These are phyloP conservation scores for Diplodia corticola DNA, from an alignment of 2,329 filamentous ascomycete genomes.

Conservation along the genomic window DNA sequence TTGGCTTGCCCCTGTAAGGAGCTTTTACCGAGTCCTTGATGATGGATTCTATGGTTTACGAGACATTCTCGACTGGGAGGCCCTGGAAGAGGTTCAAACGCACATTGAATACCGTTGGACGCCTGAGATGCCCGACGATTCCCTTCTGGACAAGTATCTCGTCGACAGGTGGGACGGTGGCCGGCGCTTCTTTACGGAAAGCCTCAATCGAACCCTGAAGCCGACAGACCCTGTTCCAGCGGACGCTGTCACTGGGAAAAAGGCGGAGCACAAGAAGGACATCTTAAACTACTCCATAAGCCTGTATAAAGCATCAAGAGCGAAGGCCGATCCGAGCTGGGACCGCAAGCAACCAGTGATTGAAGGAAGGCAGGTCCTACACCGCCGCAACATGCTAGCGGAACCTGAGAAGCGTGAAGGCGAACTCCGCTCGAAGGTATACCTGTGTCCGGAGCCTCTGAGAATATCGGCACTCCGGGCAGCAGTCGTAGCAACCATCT, in stretches of 20 bases:
- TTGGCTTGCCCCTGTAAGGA: conserved; percentile 68
- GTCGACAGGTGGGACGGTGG: conserved; percentile 59
- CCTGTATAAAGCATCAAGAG: conserved; percentile 63
- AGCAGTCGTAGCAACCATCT: conserved; percentile 68
- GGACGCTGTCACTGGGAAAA: conserved; percentile 26
- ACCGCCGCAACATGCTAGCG: conserved; percentile 83
- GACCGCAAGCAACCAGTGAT: conserved; percentile 77
- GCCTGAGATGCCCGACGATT: conserved; percentile 39
- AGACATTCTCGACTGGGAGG: conserved; percentile 61
- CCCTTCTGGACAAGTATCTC: conserved; percentile 53
- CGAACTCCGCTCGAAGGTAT: conserved; percentile 56
- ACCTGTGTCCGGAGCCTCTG: conserved; percentile 74
- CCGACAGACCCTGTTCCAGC: conserved; percentile 66
- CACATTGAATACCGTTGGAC: conserved; percentile 50
- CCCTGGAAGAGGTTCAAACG: conserved; percentile 43
- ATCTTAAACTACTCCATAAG: conserved; percentile 86
- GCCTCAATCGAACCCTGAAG: conserved; percentile 54
- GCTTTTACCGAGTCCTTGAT: conserved; percentile 21
- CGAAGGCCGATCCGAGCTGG: conserved; percentile 47
- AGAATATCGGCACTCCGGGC: conserved; percentile 73
- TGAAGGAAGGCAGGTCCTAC: conserved; percentile 68
- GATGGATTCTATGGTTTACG: neutral
- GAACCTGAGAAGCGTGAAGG: conserved; percentile 58
- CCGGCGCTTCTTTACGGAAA: conserved; percentile 57
- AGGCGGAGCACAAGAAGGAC: conserved; percentile 54